Base-by-base conservation (phyloP, 352 stramenopile genomes). In the Lagenidium giganteum region DNA sequence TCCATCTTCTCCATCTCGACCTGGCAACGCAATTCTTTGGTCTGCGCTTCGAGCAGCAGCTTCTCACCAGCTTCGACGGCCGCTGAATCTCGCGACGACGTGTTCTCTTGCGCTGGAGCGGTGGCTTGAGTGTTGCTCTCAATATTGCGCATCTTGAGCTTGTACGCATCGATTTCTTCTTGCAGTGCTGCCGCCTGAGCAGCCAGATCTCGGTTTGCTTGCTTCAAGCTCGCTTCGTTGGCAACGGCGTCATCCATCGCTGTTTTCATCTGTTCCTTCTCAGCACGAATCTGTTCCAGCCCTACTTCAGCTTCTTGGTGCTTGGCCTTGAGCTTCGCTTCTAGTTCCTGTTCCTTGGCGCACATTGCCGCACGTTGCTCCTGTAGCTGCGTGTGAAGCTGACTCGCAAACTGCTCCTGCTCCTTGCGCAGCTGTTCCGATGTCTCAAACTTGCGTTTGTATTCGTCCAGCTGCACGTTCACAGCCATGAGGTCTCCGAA, bases 1-100 rank as follows among this genome's bases (percentile, higher is more conserved):
- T 91, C 81, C 49, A 89, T 57, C 35, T 79, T 83, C 36, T 91
- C 75, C 4, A 88, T 59, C 26, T 91, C 78, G 6, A 71, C 78
- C 8, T 83, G 26, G 23, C 61, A 74, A 5, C 74, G 78, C 24
- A 91, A 47, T 25, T 91, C 78, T 16, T 86, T 85, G 0, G 78
- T 87, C 36, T 91, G 78, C 9, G 69, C 70, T 43, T 88, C 78
- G 3, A 91, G 42, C 5, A 88, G 29, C 14, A 87, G 34, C 12
- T 63, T 68, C 39, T 87, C 70, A 32, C 56, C 75, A 12, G 57
- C 67, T 11, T 75, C 57, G 16, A 50, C 54, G 13, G 28, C 64
- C 4, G 33, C 26, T 8, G 42, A 25, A 5, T 16, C 20, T 38
- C 7, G 11, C 20, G 32, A 12, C n/a, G n/a, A n/a, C n/a, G n/a